phyloP scores from a whole-genome alignment of 2,329 filamentous ascomycete species.

The Aspergillus sp. region DNA sequence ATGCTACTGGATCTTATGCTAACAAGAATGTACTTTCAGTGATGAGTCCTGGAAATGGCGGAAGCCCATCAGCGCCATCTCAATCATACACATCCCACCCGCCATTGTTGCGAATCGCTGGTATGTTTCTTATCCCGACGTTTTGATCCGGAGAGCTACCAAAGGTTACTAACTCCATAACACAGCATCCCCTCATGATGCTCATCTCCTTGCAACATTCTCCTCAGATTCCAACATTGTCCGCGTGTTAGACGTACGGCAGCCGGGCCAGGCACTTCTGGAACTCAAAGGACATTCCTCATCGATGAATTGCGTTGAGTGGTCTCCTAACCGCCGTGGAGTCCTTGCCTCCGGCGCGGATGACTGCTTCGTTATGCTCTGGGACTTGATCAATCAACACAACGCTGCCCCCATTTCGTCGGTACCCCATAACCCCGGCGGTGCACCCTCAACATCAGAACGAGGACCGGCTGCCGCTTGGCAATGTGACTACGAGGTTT shows the following conservation, averaged over 20 bases:
- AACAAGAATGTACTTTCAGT: conserved; percentile 25
- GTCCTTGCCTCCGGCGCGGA: conserved; percentile 88
- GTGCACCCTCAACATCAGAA: conserved; percentile 31
- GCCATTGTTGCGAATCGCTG: conserved; percentile 39
- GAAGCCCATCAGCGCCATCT: conserved; percentile 68
- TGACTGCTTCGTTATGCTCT: conserved; percentile 85
- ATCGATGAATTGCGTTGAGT: conserved; percentile 88
- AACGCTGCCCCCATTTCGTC: conserved; percentile 46
- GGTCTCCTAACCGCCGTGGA: conserved; percentile 82
- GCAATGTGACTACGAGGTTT: conserved; percentile 44
- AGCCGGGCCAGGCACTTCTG: conserved; percentile 89
- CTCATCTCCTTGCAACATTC: conserved; percentile 94
- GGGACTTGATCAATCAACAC: conserved; percentile 77
- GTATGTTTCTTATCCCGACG: conserved; percentile 21
- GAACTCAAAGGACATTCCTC: conserved; percentile 87
- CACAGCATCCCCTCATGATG: conserved; percentile 83
- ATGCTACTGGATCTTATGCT: background rate
- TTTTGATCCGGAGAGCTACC: background rate
- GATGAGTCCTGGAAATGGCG: conserved; percentile 48
- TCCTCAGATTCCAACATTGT: conserved; percentile 89
- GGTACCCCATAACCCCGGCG: conserved; percentile 18
- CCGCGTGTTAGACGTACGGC: conserved; percentile 90
- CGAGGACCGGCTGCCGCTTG: conserved; percentile 42
- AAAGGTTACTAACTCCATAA: conserved; percentile 6
- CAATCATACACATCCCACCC: conserved; percentile 53